Percentiles rank a stretch among this genome's conserved stretches.
Conservation (phyloP, 306 rosid species). For the Vicia sativa region DNA sequence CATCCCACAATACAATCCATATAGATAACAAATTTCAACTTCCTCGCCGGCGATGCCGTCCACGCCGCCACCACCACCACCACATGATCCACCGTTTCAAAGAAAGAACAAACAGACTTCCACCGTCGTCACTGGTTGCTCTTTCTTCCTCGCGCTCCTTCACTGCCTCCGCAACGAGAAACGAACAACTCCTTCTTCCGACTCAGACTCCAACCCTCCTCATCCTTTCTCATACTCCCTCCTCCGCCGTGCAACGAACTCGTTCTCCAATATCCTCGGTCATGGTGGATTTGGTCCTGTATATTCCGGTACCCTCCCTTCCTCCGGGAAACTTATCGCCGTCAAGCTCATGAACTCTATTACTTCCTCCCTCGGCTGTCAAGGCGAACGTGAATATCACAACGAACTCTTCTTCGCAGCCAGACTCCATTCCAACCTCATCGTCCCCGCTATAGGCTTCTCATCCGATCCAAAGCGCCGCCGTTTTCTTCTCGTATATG, state of each 20-base stretch:
- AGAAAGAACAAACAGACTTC: neutral
- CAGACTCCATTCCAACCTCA: constrained; percentile 47
- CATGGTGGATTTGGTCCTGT: constrained; percentile 96
- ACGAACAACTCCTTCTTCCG: constrained; percentile 70
- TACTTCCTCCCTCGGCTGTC: constrained; percentile 43
- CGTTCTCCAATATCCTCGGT: constrained; percentile 82
- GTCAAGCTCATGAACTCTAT: constrained; percentile 88
- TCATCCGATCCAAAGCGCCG: constrained; percentile 69
- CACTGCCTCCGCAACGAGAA: constrained; percentile 57
- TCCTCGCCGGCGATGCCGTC: constrained; percentile 49
- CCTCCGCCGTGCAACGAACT: constrained; percentile 88
- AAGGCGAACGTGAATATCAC: constrained; percentile 94
- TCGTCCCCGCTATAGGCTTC: constrained; percentile 70
- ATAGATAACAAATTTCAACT: neutral
- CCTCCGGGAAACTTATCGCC: constrained; percentile 58
- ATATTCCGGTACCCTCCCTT: constrained; percentile 57
- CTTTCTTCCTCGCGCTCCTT: constrained; percentile 56
- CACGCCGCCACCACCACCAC: constrained; percentile 32
- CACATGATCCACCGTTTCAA: neutral
- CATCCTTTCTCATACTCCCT: constrained; percentile 65
- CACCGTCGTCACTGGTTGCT: constrained; percentile 40
- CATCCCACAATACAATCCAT: neutral
- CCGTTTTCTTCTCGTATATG: constrained; percentile 73
- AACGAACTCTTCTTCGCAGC: constrained; percentile 90
- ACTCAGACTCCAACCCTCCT: constrained; percentile 63